Evolutionary conservation across 2,329 filamentous ascomycete genomes (phyloP).

Genomic region (Hyphodiscus sp.): DNA sequence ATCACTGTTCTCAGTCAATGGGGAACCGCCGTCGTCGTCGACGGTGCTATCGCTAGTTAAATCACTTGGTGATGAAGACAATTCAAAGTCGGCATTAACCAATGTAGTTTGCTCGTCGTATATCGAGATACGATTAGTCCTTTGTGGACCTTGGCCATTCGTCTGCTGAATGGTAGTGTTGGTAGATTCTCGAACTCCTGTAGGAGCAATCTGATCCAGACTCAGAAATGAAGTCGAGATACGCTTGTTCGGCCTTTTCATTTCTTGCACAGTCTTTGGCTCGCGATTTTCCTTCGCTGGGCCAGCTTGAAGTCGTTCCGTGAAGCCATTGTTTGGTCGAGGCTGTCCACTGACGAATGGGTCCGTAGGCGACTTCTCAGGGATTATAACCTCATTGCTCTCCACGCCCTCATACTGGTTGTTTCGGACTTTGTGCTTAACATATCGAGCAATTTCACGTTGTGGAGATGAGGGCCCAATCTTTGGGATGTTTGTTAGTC

Average conservation of each 20-base stretch:
- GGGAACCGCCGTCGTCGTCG: constrained; percentile 1
- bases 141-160: background rate
- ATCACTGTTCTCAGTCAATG: constrained; percentile 12
- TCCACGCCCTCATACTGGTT: constrained; percentile 20
- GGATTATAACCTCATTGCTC: constrained; percentile 17
- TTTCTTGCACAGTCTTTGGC: background rate
- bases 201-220: background rate
- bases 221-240: background rate
- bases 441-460: constrained; percentile 17
- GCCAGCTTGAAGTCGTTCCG: constrained; percentile 13
- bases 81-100: constrained; percentile 18
- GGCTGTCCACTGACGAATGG: constrained; percentile 19
- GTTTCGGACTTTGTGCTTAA: constrained; percentile 22
- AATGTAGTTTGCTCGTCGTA: background rate
- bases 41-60: background rate
- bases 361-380: constrained; percentile 17
- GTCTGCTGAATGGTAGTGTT: background rate
- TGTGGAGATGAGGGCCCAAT: constrained; percentile 19
- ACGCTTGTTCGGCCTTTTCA: background rate
- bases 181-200: background rate
- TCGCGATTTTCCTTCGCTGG: background rate
- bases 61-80: constrained; percentile 2
- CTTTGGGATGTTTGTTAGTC: constrained; percentile 19
- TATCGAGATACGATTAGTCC: background rate
- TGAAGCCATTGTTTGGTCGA: constrained; percentile 16